Conservation (phyloP, 805 yeast species). For the Sungouiella blattae region DNA sequence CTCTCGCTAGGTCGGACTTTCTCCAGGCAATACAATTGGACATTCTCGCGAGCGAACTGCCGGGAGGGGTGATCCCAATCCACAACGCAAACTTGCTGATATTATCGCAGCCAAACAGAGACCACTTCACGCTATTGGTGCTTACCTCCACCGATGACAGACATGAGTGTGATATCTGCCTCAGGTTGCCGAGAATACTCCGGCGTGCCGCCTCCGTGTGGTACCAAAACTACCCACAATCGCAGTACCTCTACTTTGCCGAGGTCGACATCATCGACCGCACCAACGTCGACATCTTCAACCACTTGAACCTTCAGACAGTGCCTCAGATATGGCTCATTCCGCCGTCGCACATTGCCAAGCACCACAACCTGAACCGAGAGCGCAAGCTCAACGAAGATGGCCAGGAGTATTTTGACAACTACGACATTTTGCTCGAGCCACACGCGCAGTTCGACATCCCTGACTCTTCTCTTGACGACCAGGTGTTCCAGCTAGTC, state of each 20-base stretch:
- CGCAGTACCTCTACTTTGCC: constrained; percentile 42
- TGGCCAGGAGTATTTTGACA: constrained; percentile 14
- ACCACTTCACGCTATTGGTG: constrained; percentile 48
- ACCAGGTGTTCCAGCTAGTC: constrained; percentile 49
- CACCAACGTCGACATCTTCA: constrained; percentile 40
- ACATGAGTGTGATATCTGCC: constrained; percentile 49
- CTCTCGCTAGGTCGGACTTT: background rate
- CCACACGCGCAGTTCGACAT: constrained; percentile 33
- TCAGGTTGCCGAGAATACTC: constrained; percentile 38
- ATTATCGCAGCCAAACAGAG: constrained; percentile 23
- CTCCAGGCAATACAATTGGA: background rate
- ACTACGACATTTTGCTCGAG: constrained; percentile 21
- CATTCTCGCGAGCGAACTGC: background rate
- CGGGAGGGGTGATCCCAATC: constrained; percentile 9
- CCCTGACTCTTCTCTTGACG: constrained; percentile 31
- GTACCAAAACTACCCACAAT: constrained; percentile 39
- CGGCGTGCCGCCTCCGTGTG: constrained; percentile 43
- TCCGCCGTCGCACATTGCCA: constrained; percentile 42
- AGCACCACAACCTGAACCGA: constrained; percentile 9
- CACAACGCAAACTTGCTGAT: constrained; percentile 8
- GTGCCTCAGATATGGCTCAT: constrained; percentile 69
- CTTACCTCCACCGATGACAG: constrained; percentile 47
- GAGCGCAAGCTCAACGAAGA: constrained; percentile 19
- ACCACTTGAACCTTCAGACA: constrained; percentile 39
- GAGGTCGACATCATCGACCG: constrained; percentile 47